Percentiles rank a stretch among this genome's conserved stretches.
phyloP scores from a whole-genome alignment of 2,329 filamentous ascomycete species.

The Lecanicillium sp. region DNA sequence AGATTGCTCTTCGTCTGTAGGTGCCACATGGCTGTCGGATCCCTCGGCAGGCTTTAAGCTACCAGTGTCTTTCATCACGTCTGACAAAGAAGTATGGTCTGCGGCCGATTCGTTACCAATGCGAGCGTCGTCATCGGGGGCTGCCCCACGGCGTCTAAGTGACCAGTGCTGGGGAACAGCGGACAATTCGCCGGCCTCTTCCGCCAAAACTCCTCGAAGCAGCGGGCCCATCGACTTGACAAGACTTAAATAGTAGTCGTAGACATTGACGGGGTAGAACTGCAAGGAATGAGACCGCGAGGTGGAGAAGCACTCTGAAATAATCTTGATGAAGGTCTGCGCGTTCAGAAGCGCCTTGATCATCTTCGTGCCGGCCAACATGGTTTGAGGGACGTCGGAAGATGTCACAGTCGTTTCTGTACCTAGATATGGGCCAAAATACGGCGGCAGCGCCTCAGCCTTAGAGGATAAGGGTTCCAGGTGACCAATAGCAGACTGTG shows the following conservation, averaged over 20 bases:
- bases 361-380: constrained; percentile 62
- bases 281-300: constrained; percentile 56
- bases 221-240: constrained; percentile 70
- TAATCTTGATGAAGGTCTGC: constrained; percentile 67
- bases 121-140: constrained; percentile 13
- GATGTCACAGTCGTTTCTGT: constrained; percentile 28
- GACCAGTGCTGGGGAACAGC: constrained; percentile 65
- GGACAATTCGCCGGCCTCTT: constrained; percentile 70
- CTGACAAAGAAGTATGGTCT: constrained; percentile 23
- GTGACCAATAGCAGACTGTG: constrained; percentile 60
- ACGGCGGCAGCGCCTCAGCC: constrained; percentile 46
- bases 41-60: constrained; percentile 17
- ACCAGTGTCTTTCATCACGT: constrained; percentile 20
- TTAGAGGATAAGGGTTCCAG: constrained; percentile 57
- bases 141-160: constrained; percentile 22
- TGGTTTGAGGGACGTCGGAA: constrained; percentile 30
- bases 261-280: constrained; percentile 72
- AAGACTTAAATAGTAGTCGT: constrained; percentile 72
- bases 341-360: constrained; percentile 72
- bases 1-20: constrained; percentile 34
- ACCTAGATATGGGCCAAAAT: constrained; percentile 61
- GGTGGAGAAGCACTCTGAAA: constrained; percentile 67
- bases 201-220: constrained; percentile 72
- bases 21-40: constrained; percentile 24
- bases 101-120: constrained; percentile 15